Evolutionary conservation across 805 yeast genomes (phyloP), one percentile per base, ranked within the genome.

Genomic region (Sugiyamaella qingdaonensis): DNA sequence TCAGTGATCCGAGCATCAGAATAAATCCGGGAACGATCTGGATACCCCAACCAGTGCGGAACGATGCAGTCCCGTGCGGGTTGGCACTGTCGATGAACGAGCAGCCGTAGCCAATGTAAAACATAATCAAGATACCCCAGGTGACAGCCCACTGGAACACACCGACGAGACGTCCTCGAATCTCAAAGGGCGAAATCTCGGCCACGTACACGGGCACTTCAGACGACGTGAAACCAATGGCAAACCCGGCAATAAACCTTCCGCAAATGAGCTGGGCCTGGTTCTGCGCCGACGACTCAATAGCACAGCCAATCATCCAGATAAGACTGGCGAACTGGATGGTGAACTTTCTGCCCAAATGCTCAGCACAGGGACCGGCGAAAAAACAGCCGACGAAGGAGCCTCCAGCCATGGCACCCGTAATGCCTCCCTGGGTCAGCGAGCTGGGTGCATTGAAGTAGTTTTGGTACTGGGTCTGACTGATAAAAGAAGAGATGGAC

Each of bases 381-480:
- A 72, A 62, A 47, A 85, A 66, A 46, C 88, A 82, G 9, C 91
- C 91, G 50, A 82, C 59, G 57, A 85, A 77, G 0, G 88, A 86
- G 34, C 95, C 95, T 56, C 83, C 81, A 14, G 92, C 80, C 81
- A 83, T 85, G 3, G 88, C 70, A 1, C 88, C 81, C 11, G 88
- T 84, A 56, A 88, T 79, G 52, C 86, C 75, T 24, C 94, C 94
- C 68, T 86, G 92, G 39, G 71, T 63, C 2, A 75, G 63, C 0
- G 88, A 73, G 39, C 70, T 66, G 4, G 90, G 88, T 36, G 66
- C 49, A 54, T 76, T 58, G 68, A 86, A 86, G 61, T 68, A 82
- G 0, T 66, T 58, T 33, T 65, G 64, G 65, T 86, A 87, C 11
- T 73, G 70, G 0, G 65, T 68, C 11, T 76, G 68, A 1, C 75